Percentiles rank a stretch among this genome's conserved stretches.
Evolutionary conservation across 352 stramenopile genomes (phyloP).

Genomic region (Pelagophyceae sp.): DNA sequence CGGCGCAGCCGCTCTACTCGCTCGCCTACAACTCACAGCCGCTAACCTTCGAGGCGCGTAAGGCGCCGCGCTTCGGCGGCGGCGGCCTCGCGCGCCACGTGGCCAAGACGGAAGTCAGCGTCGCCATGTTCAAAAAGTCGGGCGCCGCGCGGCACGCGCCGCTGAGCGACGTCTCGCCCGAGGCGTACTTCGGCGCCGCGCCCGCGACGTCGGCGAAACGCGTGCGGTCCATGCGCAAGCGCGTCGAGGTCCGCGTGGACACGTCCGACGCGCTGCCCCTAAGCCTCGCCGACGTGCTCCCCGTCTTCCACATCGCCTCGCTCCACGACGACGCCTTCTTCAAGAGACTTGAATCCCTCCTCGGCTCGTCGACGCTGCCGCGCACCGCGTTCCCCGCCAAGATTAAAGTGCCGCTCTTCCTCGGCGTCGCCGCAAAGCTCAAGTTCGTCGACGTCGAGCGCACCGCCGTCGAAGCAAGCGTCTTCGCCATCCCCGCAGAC

Average conservation of each 20-base stretch:
- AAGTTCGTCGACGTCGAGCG: background rate
- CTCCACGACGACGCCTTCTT: background rate
- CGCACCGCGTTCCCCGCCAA: background rate
- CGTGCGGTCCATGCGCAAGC: background rate
- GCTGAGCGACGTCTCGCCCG: background rate
- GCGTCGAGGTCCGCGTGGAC: background rate
- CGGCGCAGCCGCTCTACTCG: background rate
- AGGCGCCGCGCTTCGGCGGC: too few species aligned
- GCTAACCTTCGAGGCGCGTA: background rate
- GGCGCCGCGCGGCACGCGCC: background rate
- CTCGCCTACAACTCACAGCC: background rate
- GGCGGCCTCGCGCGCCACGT: background rate
- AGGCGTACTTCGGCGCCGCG: background rate
- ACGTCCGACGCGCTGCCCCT: background rate
- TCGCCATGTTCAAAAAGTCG: background rate
- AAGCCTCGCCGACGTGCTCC: background rate
- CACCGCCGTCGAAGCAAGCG: background rate
- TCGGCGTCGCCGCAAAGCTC: background rate
- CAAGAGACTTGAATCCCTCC: background rate
- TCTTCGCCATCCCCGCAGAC: background rate
- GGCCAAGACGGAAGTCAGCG: background rate
- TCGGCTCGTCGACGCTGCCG: background rate
- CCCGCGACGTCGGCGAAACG: too few species aligned
- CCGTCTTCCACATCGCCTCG: background rate
- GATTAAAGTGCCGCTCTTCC: background rate